phyloP scores from a whole-genome alignment of 2,329 filamentous ascomycete species.

The Trichoderma pleuroti region DNA sequence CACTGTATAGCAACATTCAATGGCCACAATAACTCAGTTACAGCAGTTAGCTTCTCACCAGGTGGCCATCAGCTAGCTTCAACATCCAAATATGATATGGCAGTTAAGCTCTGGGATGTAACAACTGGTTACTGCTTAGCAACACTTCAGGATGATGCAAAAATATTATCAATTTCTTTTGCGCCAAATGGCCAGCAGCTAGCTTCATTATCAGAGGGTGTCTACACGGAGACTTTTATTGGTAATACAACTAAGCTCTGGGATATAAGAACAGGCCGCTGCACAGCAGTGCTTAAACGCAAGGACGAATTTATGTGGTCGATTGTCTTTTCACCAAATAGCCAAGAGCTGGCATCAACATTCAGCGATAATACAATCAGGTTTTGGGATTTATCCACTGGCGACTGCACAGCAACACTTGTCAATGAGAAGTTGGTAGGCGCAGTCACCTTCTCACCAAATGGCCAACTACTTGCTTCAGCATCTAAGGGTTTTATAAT shows the following conservation, averaged over 20 bases:
- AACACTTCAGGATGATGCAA: not conserved
- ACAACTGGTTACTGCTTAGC: not conserved
- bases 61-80: not conserved
- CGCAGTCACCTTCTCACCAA: not conserved
- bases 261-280: not conserved
- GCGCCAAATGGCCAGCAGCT: not conserved
- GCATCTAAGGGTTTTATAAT: not conserved
- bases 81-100: too few relatives aligned
- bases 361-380: not conserved
- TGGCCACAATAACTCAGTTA: too few relatives aligned
- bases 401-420: not conserved
- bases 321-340: not conserved
- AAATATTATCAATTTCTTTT: not conserved
- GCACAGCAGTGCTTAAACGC: not conserved
- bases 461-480: not conserved
- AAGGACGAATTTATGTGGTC: fast-evolving
- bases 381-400: not conserved
- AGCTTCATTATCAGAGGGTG: not conserved
- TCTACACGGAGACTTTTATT: too few relatives aligned
- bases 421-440: not conserved
- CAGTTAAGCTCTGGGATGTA: not conserved
- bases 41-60: not conserved
- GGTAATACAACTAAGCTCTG: not conserved
- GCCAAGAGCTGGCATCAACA: not conserved
- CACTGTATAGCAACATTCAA: not conserved